Base-by-base conservation (phyloP, 129 eudicot genomes). In the Tagetes erecta region DNA sequence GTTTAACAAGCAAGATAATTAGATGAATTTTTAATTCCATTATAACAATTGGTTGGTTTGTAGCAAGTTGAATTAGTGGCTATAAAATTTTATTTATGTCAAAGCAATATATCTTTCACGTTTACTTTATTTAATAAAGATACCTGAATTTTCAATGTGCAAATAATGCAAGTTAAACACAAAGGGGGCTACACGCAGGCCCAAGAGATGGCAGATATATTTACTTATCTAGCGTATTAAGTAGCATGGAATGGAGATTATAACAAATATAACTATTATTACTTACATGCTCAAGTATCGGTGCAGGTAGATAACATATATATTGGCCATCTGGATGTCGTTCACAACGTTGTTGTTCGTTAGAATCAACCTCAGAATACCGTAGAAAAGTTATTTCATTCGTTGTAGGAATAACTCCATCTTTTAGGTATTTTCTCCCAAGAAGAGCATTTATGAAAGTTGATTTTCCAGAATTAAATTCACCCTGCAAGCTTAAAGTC, bases 281-380 rank as follows among this genome's bases (percentile, higher is more conserved):
- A 83, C 96, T 84, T 76, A 86, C 98, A 49, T 90, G 82, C 82
- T 86, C 86, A 67, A 93, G 95, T 76, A 93, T 84, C 11, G 94
- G 88, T 59, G 98, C 90, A 78, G 96, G 90, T 64, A 93, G 69
- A 72, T 93, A 90, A 83, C 96, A 90, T 37, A 86, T 78, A 83
- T 74, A 88, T 83, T 88, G 96, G 73, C 98, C 98, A 93, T 93
- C 98, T 63, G 98, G 98, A 81, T 81, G 95, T 82, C 95, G 84
- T 83, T 90, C 97, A 82, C 95, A 90, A 47, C 77, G 87, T 52
- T 85, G 89, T 40, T 87, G 83, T 81, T 83, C 91, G 67, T 49
- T 42, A 8, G 80, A 73, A 76, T 85, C 89, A 53, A 81, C 55
- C 67, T 86, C 97, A 40, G 95, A 84, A 78, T 90, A 90, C 70